Percentiles rank a stretch among this genome's conserved stretches.
Conservation (phyloP, 495 filamentous ascomycete species). For the Hypomontagnella monticulosa region DNA sequence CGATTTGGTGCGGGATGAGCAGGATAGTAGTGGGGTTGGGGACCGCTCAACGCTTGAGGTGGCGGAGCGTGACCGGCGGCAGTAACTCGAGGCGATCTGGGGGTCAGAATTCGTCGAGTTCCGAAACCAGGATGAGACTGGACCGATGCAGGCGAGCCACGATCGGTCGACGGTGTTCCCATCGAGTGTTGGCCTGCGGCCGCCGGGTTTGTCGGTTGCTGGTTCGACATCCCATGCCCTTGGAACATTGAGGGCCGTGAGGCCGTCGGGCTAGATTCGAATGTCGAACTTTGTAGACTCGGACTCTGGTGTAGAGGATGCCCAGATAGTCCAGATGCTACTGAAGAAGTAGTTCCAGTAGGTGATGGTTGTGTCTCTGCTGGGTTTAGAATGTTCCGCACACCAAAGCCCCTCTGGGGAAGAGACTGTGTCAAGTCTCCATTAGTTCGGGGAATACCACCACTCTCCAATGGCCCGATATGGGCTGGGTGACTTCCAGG, state of each 20-base stretch:
- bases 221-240: slow-evolving; percentile 42
- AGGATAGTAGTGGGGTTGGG: slow-evolving; percentile 52
- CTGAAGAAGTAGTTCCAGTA: slow-evolving; percentile 35
- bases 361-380: slow-evolving; percentile 44
- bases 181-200: slow-evolving; percentile 45
- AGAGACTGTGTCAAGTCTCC: slow-evolving; percentile 48
- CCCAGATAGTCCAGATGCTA: slow-evolving; percentile 27
- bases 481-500: slow-evolving; percentile 37
- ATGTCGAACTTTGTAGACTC: slow-evolving; percentile 40
- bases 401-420: slow-evolving; percentile 55
- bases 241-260: slow-evolving; percentile 44
- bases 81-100: slow-evolving; percentile 67
- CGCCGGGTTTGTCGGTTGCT: slow-evolving; percentile 42
- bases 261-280: slow-evolving; percentile 43
- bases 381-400: slow-evolving; percentile 64
- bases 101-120: slow-evolving; percentile 67
- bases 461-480: slow-evolving; percentile 35
- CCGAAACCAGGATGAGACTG: slow-evolving; percentile 50
- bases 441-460: slow-evolving; percentile 39
- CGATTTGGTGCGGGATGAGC: slow-evolving; percentile 48
- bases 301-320: slow-evolving; percentile 36
- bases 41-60: slow-evolving; percentile 55
- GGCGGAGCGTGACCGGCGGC: slow-evolving; percentile 57
- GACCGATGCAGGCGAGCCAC: slow-evolving; percentile 53
- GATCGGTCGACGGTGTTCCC: slow-evolving; percentile 45